Base-by-base conservation (phyloP, 176 grass and related monocot species). In the Aegilops longissima region DNA sequence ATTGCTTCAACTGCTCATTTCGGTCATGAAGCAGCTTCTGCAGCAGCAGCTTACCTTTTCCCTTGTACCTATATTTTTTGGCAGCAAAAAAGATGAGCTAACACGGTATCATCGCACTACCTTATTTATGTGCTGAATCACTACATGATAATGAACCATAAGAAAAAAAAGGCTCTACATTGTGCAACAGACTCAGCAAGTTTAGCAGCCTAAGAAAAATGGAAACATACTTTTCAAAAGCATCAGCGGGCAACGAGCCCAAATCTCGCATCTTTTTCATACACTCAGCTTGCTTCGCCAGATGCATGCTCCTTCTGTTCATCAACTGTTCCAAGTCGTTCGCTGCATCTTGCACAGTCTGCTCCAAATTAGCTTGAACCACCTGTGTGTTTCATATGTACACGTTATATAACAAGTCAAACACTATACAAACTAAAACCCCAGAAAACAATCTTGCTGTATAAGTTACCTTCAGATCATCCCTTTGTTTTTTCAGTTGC, bases 211-310 rank as follows among this genome's bases (percentile, higher is more conserved):
- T 61, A 54, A 66, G 79, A 24, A 78, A 51, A 65, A 61, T 40
- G 49, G n/a, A 3, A 23, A 71, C 63, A 82, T 95, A 98, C 95
- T 68, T 93, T 80, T 98, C 95, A 88, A 95, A 98, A 87, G 93
- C 93, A 87, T 93, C 89, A 83, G 90, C 87, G 64, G 95, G 95
- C 87, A 98, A 88, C 2, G 93, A 93, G 38, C 95, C 95, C 80
- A 98, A 80, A 71, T 98, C 95, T 78, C 93, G 85, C 40, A 98
- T 98, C 79, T 98, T 98, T 83, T 92, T 98, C 93, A 87, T 87
- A 83, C 91, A 95, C 29, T 98, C 95, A 12, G 95, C 93, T 80
- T 98, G 95, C 69, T 95, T 98, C 6, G 93, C 79, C 49, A 95
- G 74, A 91, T 95, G 86, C 35, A 77, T 89, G 61, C 75, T 95